Base-by-base conservation (phyloP, 345 rosid species). In the Pugionium dolabratum region DNA sequence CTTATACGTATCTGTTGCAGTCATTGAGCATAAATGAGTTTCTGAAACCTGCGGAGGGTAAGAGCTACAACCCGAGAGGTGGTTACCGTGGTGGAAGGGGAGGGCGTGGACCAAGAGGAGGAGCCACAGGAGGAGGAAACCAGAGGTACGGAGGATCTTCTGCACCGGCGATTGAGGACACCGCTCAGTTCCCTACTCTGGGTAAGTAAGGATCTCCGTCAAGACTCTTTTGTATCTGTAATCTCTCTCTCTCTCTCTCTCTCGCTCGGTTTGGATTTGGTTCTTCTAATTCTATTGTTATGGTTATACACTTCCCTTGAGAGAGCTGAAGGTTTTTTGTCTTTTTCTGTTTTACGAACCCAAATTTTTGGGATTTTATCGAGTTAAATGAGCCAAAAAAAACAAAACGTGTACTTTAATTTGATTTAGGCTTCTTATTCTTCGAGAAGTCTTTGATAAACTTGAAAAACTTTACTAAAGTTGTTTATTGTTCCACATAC, bases 31-130 rank as follows among this genome's bases (percentile, higher is more conserved):
- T 85, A 36, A 84, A 82, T 46, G 89, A 85, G 70, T 88, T 85
- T 77, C 74, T 85, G 81, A 88, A 81, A 76, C 89, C 91, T 42
- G 82, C 81, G 48, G 84, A 85, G 45, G 89, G 89, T 35, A 85
- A 79, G 30, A 79, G 62, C 32, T 67, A 39, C 77, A 70, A 66
- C 25, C 59, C 71, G 0, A 74, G 79, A 32, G 78, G 87, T 2
- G 83, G 91, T 0, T 79, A 82, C 0, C 81, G 85, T 1, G 86
- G 83, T 1, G 80, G 84, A 3, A 86, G 80, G 0, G 81, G 80
- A 62, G 67, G 68, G 9, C 80, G 90, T 6, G 79, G 43, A 10
- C 32, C 76, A 30, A 70, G 86, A 67, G 75, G 45, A 42, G 9
- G 10, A 11, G 42, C 54, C 1, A 45, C 3, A 29, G 40, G 82